Evolutionary conservation across 805 yeast species (phyloP), one percentile per base, ranked within the genome.

Genomic region (Schizosaccharomyces osmophilus): DNA sequence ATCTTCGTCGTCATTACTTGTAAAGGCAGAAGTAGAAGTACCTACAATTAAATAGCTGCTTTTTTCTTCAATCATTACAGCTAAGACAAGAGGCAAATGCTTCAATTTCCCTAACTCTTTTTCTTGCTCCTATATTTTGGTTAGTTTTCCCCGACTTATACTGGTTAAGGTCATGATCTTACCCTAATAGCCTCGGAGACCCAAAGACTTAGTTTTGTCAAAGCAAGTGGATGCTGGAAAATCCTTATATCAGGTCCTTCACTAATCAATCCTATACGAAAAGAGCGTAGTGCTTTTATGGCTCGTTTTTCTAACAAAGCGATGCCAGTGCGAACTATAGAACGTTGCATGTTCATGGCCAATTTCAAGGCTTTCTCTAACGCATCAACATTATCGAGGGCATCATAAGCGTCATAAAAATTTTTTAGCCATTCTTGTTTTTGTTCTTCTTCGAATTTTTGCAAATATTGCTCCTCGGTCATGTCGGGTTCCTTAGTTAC

Each of bases 1-100:
- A 24, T 73, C 73, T 19, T 45, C 51, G 13, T 45, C 51, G 26
- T 59, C 41, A 36, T 29, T 41, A 11, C 51, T 15, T 15, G 54
- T 24, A 43, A 90, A 87, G 65, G 82, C 83, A 66, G 85, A 79
- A 2, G 96, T 93, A 0, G 95, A 89, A 62, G 89, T 72, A 0
- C 97, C 98, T 45, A 93, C 82, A 0, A 90, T 95, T 59, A 90
- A 72, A 69, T 85, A 90, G 0, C 93, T 85, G 64, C 84, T 85
- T 3, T 86, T 80, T 13, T 75, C 73, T 48, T 78, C 79, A 69
- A 89, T 88, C 62, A 87, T 76, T 54, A 93, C 79, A 0, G 97
- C 97, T 41, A 93, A 77, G 1, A 90, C 93, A 66, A 90, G 73
- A 1, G 98, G 97, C 54, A 85, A 72, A 26, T 78, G 78, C 62